A percentile compares a stretch with the other conserved stretches of the same genome.
These are phyloP conservation scores for Russula sp. DNA, from an alignment of 768 basidiomycete genomes.

Conservation along the genomic window DNA sequence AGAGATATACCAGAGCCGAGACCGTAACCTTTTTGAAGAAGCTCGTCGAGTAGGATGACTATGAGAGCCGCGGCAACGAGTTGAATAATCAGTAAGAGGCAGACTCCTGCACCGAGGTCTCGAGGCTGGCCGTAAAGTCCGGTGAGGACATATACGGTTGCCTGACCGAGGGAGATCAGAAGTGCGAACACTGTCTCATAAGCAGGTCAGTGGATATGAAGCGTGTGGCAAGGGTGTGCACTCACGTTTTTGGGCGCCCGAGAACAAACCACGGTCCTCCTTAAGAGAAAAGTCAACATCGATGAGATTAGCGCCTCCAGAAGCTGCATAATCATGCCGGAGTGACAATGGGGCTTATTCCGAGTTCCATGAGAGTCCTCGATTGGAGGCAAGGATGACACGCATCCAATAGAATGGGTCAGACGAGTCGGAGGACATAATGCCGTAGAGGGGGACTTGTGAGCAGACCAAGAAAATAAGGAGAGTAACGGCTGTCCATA, in stretches of 20 bases:
- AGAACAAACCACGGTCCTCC: slow-evolving; percentile 94
- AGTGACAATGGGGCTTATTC: slow-evolving; percentile 98
- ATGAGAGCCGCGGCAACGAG: slow-evolving; percentile 91
- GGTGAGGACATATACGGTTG: slow-evolving; percentile 94
- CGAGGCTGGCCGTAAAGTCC: slow-evolving; percentile 94
- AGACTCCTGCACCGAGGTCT: slow-evolving; percentile 94
- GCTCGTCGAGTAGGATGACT: slow-evolving; percentile 97
- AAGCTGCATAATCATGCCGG: slow-evolving; percentile 99
- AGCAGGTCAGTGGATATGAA: slow-evolving; percentile 3
- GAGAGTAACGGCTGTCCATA: slow-evolving; percentile 99
- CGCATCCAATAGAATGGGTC: slow-evolving; percentile 99
- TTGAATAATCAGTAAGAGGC: slow-evolving; percentile 94
- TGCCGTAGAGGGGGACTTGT: slow-evolving; percentile 97
- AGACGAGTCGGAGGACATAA: slow-evolving; percentile 99
- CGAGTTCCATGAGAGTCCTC: slow-evolving; percentile 99
- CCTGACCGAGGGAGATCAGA: slow-evolving; percentile 93
- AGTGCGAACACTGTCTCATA: slow-evolving; percentile 80
- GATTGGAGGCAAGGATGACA: slow-evolving; percentile 97
- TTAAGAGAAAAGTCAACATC: slow-evolving; percentile 97
- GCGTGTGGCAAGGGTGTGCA: slow-evolving; percentile 25
- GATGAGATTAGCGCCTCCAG: slow-evolving; percentile 93
- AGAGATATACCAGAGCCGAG: slow-evolving; percentile 98
- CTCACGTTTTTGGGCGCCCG: slow-evolving; percentile 95
- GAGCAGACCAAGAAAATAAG: slow-evolving; percentile 99
- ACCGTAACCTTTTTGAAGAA: slow-evolving; percentile 98